Evolutionary conservation across 345 rosid species (phyloP).

Genomic region (Syzygium aromaticum): DNA sequence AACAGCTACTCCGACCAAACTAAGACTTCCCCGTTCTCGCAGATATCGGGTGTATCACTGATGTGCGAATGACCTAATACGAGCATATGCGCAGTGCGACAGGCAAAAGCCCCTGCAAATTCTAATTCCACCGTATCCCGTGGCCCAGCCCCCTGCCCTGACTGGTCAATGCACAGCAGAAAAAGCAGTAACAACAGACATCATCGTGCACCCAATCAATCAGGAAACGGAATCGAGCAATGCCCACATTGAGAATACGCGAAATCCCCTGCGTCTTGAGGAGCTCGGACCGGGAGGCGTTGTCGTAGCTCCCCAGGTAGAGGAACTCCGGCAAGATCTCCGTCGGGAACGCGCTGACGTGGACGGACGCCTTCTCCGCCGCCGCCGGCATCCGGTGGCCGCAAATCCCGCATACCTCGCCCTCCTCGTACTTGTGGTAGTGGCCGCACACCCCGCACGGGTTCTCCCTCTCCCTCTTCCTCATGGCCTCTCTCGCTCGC

Average conservation of each 20-base stretch:
- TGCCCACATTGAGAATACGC: constrained; percentile 78
- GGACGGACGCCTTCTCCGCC: constrained; percentile 35
- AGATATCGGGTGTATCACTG: neutral
- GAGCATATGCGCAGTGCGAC: neutral
- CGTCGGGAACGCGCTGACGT: constrained; percentile 81
- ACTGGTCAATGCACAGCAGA: neutral
- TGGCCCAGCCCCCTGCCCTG: neutral
- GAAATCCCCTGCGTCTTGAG: constrained; percentile 86
- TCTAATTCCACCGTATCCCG: neutral
- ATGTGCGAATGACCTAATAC: neutral
- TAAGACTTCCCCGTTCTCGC: neutral
- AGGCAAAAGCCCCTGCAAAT: neutral
- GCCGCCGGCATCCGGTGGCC: constrained; percentile 68
- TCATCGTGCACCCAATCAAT: neutral
- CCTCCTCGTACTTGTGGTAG: constrained; percentile 98
- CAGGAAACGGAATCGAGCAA: neutral
- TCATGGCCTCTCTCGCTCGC: constrained; percentile 25
- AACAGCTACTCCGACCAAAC: neutral
- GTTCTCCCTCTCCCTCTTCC: constrained; percentile 98
- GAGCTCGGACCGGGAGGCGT: constrained; percentile 96
- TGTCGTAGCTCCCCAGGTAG: constrained; percentile 88
- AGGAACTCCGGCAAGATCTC: constrained; percentile 92
- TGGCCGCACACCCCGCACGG: constrained; percentile 97
- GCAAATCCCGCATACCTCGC: constrained; percentile 92
- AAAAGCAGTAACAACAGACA: neutral